Percentiles rank a stretch among this genome's conserved stretches.
Conservation (phyloP, 78 protist genomes). For the Chrysochromulina tobinii region DNA sequence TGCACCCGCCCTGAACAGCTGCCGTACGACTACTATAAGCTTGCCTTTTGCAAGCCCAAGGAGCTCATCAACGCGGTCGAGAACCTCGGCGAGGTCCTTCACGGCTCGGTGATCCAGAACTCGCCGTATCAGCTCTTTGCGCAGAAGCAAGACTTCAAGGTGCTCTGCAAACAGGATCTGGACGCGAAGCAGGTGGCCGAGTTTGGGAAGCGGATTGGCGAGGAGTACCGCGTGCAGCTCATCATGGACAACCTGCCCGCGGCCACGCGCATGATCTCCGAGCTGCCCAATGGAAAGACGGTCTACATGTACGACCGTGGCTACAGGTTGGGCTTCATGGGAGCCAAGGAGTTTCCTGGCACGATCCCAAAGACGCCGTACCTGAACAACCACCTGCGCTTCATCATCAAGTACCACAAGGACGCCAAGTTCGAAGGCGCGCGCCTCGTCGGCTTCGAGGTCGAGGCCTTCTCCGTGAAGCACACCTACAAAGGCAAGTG, state of each 20-base stretch:
- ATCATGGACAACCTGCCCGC: conserved; percentile 58
- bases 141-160: neutral
- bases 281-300: neutral
- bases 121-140: conserved; percentile 13
- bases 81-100: conserved; percentile 52
- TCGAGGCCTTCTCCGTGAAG: conserved; percentile 50
- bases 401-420: conserved; percentile 43
- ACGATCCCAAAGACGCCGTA: neutral
- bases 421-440: neutral
- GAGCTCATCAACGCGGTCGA: neutral
- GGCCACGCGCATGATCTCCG: conserved; percentile 1
- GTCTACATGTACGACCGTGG: conserved; percentile 15
- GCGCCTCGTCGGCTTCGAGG: conserved; percentile 80
- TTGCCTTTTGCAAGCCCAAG: conserved; percentile 32
- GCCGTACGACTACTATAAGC: conserved; percentile 39
- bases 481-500: neutral
- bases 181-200: neutral
- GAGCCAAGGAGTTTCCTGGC: neutral
- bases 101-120: conserved; percentile 35
- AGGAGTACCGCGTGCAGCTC: conserved; percentile 44
- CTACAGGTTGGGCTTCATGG: conserved; percentile 17
- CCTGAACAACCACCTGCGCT: conserved; percentile 57
- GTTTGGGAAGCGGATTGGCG: neutral
- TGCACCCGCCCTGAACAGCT: neutral
- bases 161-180: conserved; percentile 6